phyloP scores from a whole-genome alignment of 176 grass and related monocot genomes.

The Stipa capillata region DNA sequence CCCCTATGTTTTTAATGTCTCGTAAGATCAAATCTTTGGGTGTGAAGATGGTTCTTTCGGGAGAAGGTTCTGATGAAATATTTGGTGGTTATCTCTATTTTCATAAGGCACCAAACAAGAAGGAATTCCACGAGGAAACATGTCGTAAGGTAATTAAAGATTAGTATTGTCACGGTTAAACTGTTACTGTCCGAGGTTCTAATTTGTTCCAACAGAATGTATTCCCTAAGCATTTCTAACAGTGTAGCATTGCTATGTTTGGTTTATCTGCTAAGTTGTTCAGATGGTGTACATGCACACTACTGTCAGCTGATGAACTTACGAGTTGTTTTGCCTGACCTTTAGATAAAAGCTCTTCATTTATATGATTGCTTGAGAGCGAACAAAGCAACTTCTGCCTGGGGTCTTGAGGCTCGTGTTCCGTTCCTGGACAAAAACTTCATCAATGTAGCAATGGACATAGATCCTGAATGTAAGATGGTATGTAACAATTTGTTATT shows the following conservation, averaged over 20 bases:
- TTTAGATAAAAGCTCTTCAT: conserved; percentile 98
- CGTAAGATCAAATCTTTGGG: conserved; percentile 98
- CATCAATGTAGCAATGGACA: conserved; percentile 87
- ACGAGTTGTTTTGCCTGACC: conserved; percentile 8
- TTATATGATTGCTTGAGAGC: conserved; percentile 96
- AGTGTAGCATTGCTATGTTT: background rate
- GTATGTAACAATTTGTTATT: conserved; percentile 27
- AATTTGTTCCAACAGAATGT: background rate
- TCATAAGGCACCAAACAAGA: conserved; percentile 96
- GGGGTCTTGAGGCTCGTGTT: conserved; percentile 93
- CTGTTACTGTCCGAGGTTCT: background rate
- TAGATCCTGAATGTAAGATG: conserved; percentile 99
- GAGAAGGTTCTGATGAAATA: conserved; percentile 97
- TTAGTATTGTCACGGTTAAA: background rate
- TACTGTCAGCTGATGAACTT: background rate
- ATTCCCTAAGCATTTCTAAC: background rate
- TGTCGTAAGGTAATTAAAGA: conserved; percentile 69
- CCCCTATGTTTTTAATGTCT: conserved; percentile 98
- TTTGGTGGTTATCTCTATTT: conserved; percentile 99
- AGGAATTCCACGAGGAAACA: conserved; percentile 92
- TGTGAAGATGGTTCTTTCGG: conserved; percentile 98
- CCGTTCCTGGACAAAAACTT: conserved; percentile 96
- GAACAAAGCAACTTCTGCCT: conserved; percentile 93
- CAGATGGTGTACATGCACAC: background rate
- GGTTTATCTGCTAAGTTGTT: background rate